Base-by-base conservation (phyloP, 345 rosid genomes). In the Melastoma malabathricum region DNA sequence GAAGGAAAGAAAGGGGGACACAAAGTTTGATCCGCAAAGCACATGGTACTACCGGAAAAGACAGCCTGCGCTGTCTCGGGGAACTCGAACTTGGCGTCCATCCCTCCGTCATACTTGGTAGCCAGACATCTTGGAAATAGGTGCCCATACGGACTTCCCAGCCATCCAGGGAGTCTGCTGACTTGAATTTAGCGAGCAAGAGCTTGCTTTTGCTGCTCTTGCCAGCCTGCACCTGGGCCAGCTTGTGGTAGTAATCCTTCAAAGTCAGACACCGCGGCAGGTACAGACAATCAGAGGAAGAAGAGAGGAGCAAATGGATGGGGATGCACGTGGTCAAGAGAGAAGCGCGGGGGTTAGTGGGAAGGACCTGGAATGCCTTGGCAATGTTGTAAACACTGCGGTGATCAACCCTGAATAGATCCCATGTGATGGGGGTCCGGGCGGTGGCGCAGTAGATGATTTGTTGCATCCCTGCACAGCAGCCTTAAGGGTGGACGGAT, bases 141-240 rank as follows among this genome's bases (percentile, higher is more conserved):
- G 93, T 82, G 56, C 98, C 96, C 68, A 73, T 79, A 54, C 75
- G 87, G 52, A 84, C 75, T 67, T 92, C 83, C 98, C 98, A 92
- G 10, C 85, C 94, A 14, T 68, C 25, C 54, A 92, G 72, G 18
- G 96, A 65, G 39, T 79, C 82, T 18, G 64, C 74, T 0, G 83
- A 69, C 58, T 78, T 92, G 64, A 92, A 84, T 68, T 92, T 92
- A 4, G 96, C 75, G 12, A 86, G 75, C 50, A 79, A 54, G 72
- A 92, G 98, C 80, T 92, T 92, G 80, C 96, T 86, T 59, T 92
- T 92, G 68, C 95, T 82, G 82, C 96, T 92, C 72, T 74, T 82
- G 51, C 96, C 96, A 0, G 95, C 95, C 25, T 89, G 74, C 27
- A 80, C 58, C 68, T 86, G 98, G 17, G 98, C 96, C 48, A 84